Base-by-base conservation (phyloP, 306 rosid species). In the Glycyrrhiza uralensis region DNA sequence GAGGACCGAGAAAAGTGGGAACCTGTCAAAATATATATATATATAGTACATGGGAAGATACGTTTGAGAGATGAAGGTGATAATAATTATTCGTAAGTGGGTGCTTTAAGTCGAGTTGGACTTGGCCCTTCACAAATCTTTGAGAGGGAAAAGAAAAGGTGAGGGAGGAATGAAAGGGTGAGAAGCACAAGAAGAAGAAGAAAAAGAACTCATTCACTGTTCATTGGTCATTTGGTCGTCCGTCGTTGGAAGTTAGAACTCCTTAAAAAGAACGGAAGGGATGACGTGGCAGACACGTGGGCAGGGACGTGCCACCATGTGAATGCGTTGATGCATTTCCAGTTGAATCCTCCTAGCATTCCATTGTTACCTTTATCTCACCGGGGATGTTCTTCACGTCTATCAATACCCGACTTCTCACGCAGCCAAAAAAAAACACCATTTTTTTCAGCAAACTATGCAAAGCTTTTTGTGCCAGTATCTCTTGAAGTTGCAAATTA, bases 201-300 rank as follows among this genome's bases (percentile, higher is more conserved):
- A n/a, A 24, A 23, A 36, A 61, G 32, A 19, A n/a, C 7, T 6
- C 11, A 23, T 41, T 35, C 60, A 45, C 11, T 38, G 58, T 44
- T 24, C 9, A 56, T 66, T 38, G 72, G 72, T n/a, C 11, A 66
- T 22, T 29, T 70, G 50, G 29, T 70, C n/a, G n/a, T n/a, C n/a
- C n/a, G n/a, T 55, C 5, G 67, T 68, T 49, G 66, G 73, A 58
- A 29, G 20, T 42, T 33, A 10, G 39, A 33, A 33, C 7, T 36
- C 6, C 44, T 72, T 54, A 66, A 71, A 79, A 83, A 56, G 66
- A 61, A 7, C 67, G 32, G 32, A 49, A 24, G 66, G 67, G 82
- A 65, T 15, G 72, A 81, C 60, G 85, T 73, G 85, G 78, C 60
- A n/a, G 69, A 23, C 95, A 86, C 81, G 86, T 82, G 87, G 74